Base-by-base conservation (phyloP, 2,329 filamentous ascomycete genomes). In the Elsinoe batatas region DNA sequence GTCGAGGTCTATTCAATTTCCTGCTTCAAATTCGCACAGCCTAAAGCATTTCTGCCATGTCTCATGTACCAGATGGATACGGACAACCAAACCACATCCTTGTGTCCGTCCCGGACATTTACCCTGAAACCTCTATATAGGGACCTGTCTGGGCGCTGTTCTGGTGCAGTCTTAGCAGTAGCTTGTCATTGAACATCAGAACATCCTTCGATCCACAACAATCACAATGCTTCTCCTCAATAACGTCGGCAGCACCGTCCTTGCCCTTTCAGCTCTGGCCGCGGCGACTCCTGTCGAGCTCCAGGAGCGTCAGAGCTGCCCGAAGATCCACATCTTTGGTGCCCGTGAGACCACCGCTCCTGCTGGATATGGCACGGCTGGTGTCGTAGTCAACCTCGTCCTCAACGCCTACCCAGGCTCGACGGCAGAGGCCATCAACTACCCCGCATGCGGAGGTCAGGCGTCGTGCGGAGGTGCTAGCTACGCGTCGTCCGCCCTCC, bases 371-470 rank as follows among this genome's bases (percentile, higher is more conserved):
- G 72, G 72, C 10, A 72, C 69, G 30, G 66, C 68, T 20, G 64
- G 64, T 38, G 67, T 67, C 1, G 68, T 74, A 22, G 70, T 74
- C 56, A 71, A 72, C 64, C 61, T 64, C 26, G 69, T 73, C 57
- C 62, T 70, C 43, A 59, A 64, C n/a, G 69, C 72, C 2, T 71
- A 69, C 60, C 61, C 71, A 3, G 71, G 71, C 15, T 58, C 71
- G 10, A 71, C 69, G 22, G 62, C 72, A 1, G 71, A 73, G 55
- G 71, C 71, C 11, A 73, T 74, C 55, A 63, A 63, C 13, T 74
- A 74, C 61, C 72, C 84, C 36, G 83, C 83, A 1, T 84, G 81
- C 40, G 83, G 83, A 56, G 82, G 82, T 4, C 76, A 81, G 61
- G 63, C 72, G 1, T 73, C 71, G 0, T 85, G 82, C 61, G 81